phyloP scores from a whole-genome alignment of 805 yeast species.

The Ogataea sp. region DNA sequence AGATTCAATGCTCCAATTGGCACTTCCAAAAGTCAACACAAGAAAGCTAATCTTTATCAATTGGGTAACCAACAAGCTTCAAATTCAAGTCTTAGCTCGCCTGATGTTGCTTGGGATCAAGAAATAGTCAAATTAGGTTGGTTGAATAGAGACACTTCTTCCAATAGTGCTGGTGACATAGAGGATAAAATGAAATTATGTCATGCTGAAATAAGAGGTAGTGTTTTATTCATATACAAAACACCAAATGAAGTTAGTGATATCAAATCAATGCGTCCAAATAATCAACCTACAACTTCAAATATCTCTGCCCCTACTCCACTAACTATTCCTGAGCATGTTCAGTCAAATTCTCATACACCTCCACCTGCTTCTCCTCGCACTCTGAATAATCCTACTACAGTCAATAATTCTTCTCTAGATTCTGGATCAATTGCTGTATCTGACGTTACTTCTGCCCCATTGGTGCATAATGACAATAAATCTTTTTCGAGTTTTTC shows the following conservation, averaged over 20 bases:
- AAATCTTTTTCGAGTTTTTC: too few relatives aligned
- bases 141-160: conserved; percentile 41
- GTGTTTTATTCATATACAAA: conserved; percentile 53
- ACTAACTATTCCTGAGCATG: too few relatives aligned
- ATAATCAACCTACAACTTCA: too few relatives aligned
- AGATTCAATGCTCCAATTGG: neutral
- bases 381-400: too few relatives aligned
- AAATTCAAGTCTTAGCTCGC: conserved; percentile 5
- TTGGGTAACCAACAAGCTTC: neutral
- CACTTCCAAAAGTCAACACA: neutral
- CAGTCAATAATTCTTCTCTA: too few relatives aligned
- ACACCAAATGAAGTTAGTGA: conserved; percentile 40
- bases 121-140: conserved; percentile 45
- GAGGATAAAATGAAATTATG: conserved; percentile 37
- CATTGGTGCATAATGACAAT: too few relatives aligned
- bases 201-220: conserved; percentile 65
- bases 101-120: conserved; percentile 25
- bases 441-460: too few relatives aligned
- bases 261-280: conserved; percentile 23
- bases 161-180: conserved; percentile 4
- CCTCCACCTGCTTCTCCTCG: too few relatives aligned
- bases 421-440: too few relatives aligned
- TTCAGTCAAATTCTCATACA: too few relatives aligned
- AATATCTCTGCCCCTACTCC: too few relatives aligned
- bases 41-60: too few relatives aligned